phyloP scores from a whole-genome alignment of 176 grass and related monocot genomes.

The Cenchrus purpureus region DNA sequence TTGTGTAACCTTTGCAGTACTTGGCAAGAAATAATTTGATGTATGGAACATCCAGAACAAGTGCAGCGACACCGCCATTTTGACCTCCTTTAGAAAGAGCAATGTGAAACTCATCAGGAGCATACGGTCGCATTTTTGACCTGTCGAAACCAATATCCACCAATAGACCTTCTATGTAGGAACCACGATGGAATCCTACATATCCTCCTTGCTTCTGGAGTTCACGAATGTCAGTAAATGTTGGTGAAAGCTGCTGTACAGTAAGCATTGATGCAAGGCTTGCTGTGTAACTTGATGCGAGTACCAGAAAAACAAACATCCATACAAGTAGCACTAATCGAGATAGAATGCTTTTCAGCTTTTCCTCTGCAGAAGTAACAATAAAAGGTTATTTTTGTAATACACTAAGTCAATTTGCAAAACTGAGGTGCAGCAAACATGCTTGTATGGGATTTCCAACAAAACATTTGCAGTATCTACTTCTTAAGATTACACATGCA shows the following conservation, averaged over 20 bases:
- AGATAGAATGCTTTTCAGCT: conserved; percentile 49
- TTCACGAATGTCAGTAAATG: conserved; percentile 48
- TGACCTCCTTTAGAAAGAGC: conserved; percentile 42
- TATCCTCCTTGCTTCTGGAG: conserved; percentile 49
- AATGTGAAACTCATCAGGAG: conserved; percentile 19
- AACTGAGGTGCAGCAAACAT: background rate
- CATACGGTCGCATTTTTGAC: conserved; percentile 45
- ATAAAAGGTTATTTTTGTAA: background rate
- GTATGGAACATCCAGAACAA: conserved; percentile 67
- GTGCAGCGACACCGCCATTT: conserved; percentile 46
- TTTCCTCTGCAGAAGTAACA: conserved; percentile 38
- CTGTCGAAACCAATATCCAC: conserved; percentile 37
- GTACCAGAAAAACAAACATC: conserved; percentile 52
- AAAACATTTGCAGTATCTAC: background rate
- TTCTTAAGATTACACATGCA: background rate
- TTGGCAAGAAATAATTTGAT: conserved; percentile 56
- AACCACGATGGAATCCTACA: conserved; percentile 48
- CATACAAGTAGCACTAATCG: conserved; percentile 42
- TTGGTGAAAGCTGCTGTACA: conserved; percentile 52
- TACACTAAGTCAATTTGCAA: background rate
- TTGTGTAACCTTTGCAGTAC: conserved; percentile 43
- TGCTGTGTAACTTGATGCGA: conserved; percentile 72
- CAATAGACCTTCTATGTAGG: conserved; percentile 43
- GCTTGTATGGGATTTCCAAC: background rate
- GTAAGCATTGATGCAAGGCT: conserved; percentile 71